phyloP scores from a whole-genome alignment of 2,329 filamentous ascomycete species.

The Fusarium sp. region DNA sequence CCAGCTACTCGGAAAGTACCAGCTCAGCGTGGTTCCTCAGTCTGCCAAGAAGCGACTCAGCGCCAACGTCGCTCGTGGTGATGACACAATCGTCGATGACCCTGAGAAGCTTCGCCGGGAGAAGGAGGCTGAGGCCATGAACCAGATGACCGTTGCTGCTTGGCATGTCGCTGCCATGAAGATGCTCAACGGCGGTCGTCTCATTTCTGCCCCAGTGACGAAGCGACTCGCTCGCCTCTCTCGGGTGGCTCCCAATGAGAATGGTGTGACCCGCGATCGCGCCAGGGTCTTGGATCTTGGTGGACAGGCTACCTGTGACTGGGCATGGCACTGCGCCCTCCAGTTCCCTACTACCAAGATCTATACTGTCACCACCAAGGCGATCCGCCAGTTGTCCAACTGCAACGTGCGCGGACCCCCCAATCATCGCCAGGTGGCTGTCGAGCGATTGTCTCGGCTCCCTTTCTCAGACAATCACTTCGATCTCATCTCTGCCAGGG shows the following conservation, averaged over 20 bases:
- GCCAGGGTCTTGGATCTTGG: slow-evolving; percentile 86
- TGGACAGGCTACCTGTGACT: slow-evolving; percentile 87
- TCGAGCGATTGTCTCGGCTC: slow-evolving; percentile 81
- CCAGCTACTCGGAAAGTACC: slow-evolving; percentile 86
- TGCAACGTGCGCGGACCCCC: slow-evolving; percentile 82
- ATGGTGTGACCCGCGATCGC: slow-evolving; percentile 62
- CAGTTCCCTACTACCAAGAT: slow-evolving; percentile 88
- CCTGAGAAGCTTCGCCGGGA: slow-evolving; percentile 74
- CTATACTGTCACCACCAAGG: slow-evolving; percentile 86
- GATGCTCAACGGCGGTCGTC: slow-evolving; percentile 71
- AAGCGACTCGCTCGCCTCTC: slow-evolving; percentile 70
- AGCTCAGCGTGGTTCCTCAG: slow-evolving; percentile 76
- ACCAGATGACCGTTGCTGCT: slow-evolving; percentile 72
- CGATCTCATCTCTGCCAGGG: slow-evolving; percentile 90
- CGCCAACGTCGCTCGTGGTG: slow-evolving; percentile 79
- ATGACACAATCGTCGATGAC: slow-evolving; percentile 73
- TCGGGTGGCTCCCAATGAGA: slow-evolving; percentile 57
- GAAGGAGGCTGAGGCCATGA: slow-evolving; percentile 83
- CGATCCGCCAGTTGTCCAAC: slow-evolving; percentile 77
- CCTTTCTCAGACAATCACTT: slow-evolving; percentile 90
- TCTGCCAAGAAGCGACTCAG: slow-evolving; percentile 78
- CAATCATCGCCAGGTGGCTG: slow-evolving; percentile 87
- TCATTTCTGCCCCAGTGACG: slow-evolving; percentile 73
- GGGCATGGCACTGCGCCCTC: slow-evolving; percentile 93
- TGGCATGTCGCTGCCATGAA: slow-evolving; percentile 73